Evolutionary conservation across 83 land plant species (phyloP).

Genomic region (Picea mariana): DNA sequence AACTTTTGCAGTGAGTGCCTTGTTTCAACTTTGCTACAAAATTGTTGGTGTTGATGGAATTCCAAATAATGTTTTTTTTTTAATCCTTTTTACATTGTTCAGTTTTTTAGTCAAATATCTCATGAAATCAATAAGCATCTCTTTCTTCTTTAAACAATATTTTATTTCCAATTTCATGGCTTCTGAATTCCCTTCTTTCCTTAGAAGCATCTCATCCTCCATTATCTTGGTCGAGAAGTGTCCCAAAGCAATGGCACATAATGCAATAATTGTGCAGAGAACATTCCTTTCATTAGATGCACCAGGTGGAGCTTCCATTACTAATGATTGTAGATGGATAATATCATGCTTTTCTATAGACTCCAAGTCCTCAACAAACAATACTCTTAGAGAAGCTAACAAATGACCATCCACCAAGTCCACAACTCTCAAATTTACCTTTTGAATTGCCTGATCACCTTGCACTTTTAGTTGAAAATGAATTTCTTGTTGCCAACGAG

Average conservation of each 20-base stretch:
- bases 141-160: conserved; percentile 77
- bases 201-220: too few relatives aligned
- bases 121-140: conserved; percentile 14
- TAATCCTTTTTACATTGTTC: conserved; percentile 4
- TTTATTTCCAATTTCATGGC: conserved; percentile 47
- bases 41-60: too few relatives aligned
- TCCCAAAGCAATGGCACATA: conserved; percentile 68
- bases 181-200: conserved; percentile 30
- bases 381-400: too few relatives aligned
- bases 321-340: conserved; percentile 37
- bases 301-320: conserved; percentile 70
- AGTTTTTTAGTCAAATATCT: conserved; percentile 41
- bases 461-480: too few relatives aligned
- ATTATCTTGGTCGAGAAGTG: conserved; percentile 27
- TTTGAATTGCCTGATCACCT: too few relatives aligned
- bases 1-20: too few relatives aligned
- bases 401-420: neutral
- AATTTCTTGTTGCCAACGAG: conserved; percentile 58
- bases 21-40: too few relatives aligned
- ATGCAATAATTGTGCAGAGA: conserved; percentile 62
- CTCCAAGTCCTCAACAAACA: too few relatives aligned
- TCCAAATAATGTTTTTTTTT: too few relatives aligned
- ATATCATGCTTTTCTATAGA: conserved; percentile 27
- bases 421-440: too few relatives aligned
- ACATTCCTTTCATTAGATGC: conserved; percentile 49